A percentile compares a stretch with the other conserved stretches of the same genome.
phyloP scores from a whole-genome alignment of 371 early-diverging fungal species.

The Mucor lusitanicus region DNA sequence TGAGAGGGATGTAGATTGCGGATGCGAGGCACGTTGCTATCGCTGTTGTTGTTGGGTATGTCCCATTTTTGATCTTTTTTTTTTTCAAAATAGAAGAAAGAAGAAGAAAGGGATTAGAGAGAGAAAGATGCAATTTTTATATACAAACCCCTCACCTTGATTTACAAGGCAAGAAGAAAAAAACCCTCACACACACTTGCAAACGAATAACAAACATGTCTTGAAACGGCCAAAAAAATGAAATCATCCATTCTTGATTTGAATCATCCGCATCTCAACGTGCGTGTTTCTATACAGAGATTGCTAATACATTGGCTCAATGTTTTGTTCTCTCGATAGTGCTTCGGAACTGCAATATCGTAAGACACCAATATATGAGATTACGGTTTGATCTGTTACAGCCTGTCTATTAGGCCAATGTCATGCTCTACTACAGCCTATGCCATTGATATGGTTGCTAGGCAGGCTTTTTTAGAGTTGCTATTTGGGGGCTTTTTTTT shows the following conservation, averaged over 20 bases:
- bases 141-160: neutral
- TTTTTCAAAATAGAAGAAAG: neutral
- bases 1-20: conserved; percentile 47
- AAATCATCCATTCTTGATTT: neutral
- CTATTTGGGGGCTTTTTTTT: neutral
- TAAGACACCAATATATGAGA: too few species aligned
- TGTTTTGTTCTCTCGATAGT: too few species aligned
- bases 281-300: neutral
- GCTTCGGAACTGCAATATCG: too few species aligned
- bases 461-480: neutral
- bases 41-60: neutral
- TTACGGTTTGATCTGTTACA: too few species aligned
- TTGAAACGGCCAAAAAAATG: neutral
- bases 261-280: neutral
- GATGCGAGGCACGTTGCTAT: conserved; percentile 24
- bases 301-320: too few species aligned
- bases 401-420: too few species aligned
- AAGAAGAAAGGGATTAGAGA: neutral
- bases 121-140: neutral
- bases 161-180: too few species aligned
- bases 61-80: neutral
- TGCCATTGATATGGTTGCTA: neutral
- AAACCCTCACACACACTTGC: neutral
- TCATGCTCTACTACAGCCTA: too few species aligned
- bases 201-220: neutral